phyloP scores from a whole-genome alignment of 805 yeast species.

The Metahyphopichia silvanorum region DNA sequence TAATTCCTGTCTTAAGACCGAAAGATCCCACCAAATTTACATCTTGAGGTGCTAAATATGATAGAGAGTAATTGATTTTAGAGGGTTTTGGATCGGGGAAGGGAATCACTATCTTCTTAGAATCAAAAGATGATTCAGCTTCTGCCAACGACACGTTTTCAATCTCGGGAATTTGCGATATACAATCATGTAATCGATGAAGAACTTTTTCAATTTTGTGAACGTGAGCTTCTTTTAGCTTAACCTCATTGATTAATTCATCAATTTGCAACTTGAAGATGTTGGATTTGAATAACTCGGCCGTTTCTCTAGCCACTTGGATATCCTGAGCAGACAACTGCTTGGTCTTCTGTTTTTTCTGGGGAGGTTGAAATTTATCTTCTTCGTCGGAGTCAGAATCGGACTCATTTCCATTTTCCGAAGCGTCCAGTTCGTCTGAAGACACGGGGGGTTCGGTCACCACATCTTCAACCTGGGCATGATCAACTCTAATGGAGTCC shows the following conservation, averaged over 20 bases:
- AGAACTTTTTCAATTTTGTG: constrained; percentile 68
- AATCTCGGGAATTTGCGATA: constrained; percentile 61
- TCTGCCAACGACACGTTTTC: constrained; percentile 52
- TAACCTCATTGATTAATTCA: constrained; percentile 79
- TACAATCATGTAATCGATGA: constrained; percentile 66
- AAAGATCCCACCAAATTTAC: constrained; percentile 85
- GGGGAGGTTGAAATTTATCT: constrained; percentile 12
- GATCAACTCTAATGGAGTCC: no score
- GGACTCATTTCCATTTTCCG: constrained; percentile 8
- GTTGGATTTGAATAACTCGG: constrained; percentile 90
- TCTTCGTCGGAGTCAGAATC: constrained; percentile 4
- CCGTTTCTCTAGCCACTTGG: constrained; percentile 89
- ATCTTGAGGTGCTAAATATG: constrained; percentile 65
- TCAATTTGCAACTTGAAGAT: constrained; percentile 94
- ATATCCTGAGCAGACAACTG: constrained; percentile 73
- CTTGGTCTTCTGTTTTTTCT: constrained; percentile 34
- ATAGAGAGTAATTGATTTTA: constrained; percentile 67
- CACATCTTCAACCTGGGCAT: no score
- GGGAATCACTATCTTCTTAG: constrained; percentile 63
- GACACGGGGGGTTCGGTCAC: no score
- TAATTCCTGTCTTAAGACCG: constrained; percentile 79
- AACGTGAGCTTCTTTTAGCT: constrained; percentile 66
- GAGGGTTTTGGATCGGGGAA: constrained; percentile 89
- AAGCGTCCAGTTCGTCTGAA: constrained; percentile 13
- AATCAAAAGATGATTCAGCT: constrained; percentile 51